These are phyloP conservation scores for Coemansia sp. DNA, from an alignment of 192 early-diverging fungal species.

Conservation along the genomic window DNA sequence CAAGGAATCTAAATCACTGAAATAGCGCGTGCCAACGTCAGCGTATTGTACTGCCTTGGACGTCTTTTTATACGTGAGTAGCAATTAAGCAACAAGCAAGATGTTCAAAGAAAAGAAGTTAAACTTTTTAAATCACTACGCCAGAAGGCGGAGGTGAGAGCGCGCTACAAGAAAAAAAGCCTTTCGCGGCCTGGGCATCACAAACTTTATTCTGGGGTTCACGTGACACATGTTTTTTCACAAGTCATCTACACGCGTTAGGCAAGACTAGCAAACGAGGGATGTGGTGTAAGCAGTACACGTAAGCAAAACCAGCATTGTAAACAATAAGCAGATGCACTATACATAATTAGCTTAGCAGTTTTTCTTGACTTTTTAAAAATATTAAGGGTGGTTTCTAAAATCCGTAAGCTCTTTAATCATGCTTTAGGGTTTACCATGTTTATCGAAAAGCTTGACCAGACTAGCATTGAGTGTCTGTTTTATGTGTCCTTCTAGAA, in stretches of 20 bases:
- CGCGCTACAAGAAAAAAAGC: background rate
- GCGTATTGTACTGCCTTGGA: background rate
- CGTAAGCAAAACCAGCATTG: background rate
- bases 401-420: constrained; percentile 21
- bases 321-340: background rate
- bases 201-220: background rate
- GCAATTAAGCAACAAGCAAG: background rate
- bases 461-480: constrained; percentile 13
- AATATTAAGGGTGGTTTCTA: constrained; percentile 12
- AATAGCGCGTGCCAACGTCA: background rate
- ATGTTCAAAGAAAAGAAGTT: constrained; percentile 2
- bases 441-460: constrained; percentile 13
- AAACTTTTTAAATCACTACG: background rate
- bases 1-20: background rate
- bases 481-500: constrained; percentile 25
- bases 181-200: background rate
- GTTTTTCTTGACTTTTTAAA: constrained; percentile 14
- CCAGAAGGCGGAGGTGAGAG: background rate
- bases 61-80: background rate
- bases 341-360: constrained; percentile 1
- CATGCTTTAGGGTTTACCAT: background rate
- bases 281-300: background rate
- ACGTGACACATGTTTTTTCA: background rate
- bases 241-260: background rate
- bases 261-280: background rate